phyloP scores from a whole-genome alignment of 208 protist species.

The Crithidia expoeki region DNA sequence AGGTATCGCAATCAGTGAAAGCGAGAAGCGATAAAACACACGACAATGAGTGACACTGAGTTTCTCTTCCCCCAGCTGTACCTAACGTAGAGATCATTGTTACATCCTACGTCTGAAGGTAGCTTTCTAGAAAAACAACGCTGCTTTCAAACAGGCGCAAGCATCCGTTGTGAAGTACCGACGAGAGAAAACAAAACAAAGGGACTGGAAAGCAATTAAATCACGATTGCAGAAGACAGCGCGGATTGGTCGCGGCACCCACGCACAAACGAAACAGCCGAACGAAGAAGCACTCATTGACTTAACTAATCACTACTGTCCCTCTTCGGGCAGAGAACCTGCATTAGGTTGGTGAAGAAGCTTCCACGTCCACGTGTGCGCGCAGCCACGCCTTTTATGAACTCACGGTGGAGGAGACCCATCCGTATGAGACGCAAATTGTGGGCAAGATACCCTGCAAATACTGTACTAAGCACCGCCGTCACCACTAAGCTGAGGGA shows the following conservation, averaged over 20 bases:
- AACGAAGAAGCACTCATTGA: background rate
- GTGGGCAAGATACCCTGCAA: conserved; percentile 28
- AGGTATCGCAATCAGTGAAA: no score
- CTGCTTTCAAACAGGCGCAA: no score
- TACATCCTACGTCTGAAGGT: no score
- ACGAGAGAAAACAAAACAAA: no score
- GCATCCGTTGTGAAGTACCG: no score
- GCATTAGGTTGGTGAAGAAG: conserved; percentile 26
- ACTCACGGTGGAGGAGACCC: conserved; percentile 37
- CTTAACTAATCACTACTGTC: conserved; percentile 24
- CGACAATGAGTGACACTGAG: no score
- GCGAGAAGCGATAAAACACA: no score
- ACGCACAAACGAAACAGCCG: background rate
- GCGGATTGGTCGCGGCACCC: background rate
- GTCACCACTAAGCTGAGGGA: conserved; percentile 19
- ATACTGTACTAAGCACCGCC: conserved; percentile 12
- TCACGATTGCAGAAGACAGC: background rate
- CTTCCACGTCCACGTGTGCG: conserved; percentile 24
- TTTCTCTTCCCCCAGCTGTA: no score
- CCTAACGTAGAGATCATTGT: no score
- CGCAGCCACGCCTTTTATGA: conserved; percentile 26
- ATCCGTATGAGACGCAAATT: conserved; percentile 38
- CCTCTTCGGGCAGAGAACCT: conserved; percentile 19
- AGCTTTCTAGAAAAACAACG: no score
- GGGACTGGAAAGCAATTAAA: no score